Percentiles rank a stretch among this genome's conserved stretches.
Conservation (phyloP, 2,329 filamentous ascomycete genomes). For the Fusarium avenaceum region DNA sequence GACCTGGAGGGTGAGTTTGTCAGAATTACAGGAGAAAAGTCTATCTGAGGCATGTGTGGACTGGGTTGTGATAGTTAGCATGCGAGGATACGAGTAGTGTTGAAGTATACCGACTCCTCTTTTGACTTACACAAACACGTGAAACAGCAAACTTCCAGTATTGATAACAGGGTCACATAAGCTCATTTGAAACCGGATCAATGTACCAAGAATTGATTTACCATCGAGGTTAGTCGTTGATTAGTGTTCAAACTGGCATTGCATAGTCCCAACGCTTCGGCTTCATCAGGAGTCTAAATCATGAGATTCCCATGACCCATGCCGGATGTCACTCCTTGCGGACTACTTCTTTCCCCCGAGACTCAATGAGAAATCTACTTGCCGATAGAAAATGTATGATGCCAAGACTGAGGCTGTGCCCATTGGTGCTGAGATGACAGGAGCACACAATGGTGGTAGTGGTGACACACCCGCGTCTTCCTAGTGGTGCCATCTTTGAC, state of each 20-base stretch:
- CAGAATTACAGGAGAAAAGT: conserved; percentile 27
- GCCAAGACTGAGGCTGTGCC: conserved; percentile 14
- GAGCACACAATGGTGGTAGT: not conserved
- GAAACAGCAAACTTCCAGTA: not conserved
- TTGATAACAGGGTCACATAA: not conserved
- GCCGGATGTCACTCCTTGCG: not conserved
- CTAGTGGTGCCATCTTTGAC: not conserved
- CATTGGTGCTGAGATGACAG: not conserved
- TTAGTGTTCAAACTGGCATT: not conserved
- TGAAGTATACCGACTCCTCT: not conserved
- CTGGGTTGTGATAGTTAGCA: too few relatives aligned
- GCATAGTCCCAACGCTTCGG: conserved; percentile 4
- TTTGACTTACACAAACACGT: not conserved
- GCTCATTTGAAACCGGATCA: not conserved
- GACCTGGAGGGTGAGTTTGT: conserved; percentile 46
- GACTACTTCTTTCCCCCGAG: not conserved
- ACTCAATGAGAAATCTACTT: not conserved
- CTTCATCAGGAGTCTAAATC: conserved; percentile 21
- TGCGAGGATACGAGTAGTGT: not conserved
- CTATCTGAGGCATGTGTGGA: not conserved
- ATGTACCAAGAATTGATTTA: not conserved
- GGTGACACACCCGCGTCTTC: conserved; percentile 11
- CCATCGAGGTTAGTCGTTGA: not conserved
- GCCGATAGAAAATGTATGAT: conserved; percentile 2
- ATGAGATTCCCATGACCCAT: not conserved